A percentile compares a stretch with the other conserved stretches of the same genome.
phyloP scores from a whole-genome alignment of 352 stramenopile species.

The Phytophthora uliginosa region DNA sequence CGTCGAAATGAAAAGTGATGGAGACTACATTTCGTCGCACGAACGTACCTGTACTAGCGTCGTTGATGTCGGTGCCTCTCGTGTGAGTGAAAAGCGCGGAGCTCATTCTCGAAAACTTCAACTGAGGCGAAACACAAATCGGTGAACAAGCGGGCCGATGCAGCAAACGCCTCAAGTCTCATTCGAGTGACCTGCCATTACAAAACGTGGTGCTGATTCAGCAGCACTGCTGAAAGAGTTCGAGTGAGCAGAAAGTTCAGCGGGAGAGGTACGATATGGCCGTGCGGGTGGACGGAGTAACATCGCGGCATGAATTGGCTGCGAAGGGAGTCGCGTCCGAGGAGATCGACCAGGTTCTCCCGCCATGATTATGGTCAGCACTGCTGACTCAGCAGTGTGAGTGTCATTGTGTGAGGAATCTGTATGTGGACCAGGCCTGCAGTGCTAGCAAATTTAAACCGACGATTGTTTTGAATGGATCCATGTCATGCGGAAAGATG shows the following conservation, averaged over 20 bases:
- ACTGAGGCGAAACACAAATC: neutral
- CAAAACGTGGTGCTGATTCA: neutral
- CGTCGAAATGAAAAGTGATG: neutral
- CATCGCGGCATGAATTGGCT: too few species aligned
- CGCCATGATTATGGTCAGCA: neutral
- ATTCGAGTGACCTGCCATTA: neutral
- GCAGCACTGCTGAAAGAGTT: too few species aligned
- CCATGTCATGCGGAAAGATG: too few species aligned
- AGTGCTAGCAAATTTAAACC: too few species aligned
- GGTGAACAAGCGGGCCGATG: neutral
- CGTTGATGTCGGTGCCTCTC: too few species aligned
- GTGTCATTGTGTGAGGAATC: neutral
- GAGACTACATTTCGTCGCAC: neutral
- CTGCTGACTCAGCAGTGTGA: too few species aligned
- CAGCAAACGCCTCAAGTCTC: neutral
- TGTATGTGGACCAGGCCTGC: too few species aligned
- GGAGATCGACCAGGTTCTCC: neutral
- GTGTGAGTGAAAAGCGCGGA: neutral
- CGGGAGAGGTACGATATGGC: too few species aligned
- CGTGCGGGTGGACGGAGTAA: too few species aligned
- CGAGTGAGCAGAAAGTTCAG: too few species aligned
- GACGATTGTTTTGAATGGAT: too few species aligned
- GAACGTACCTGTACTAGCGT: too few species aligned
- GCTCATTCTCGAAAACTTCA: neutral
- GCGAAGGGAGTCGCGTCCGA: neutral